Evolutionary conservation across 2,329 filamentous ascomycete species (phyloP), one percentile per base, ranked within the genome.

Genomic region (Pseudogymnoascus destructans): DNA sequence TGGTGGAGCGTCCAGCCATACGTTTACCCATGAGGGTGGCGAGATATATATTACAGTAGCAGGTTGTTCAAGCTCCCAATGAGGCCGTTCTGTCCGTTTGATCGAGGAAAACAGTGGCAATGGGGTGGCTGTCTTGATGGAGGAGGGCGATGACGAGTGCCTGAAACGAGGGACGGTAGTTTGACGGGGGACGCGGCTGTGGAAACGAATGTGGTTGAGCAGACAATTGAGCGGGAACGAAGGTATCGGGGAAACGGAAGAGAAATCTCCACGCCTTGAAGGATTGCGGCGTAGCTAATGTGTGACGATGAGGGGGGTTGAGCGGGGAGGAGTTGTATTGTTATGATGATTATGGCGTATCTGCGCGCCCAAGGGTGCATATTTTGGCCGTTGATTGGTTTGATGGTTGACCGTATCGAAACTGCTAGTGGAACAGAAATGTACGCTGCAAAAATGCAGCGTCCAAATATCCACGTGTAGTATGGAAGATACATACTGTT

Each of bases 21-120:
- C 46, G 46, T 52, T 52, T 52, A 52, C 25, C 46, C 46, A 52
- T 52, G 46, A 52, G 46, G 46, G 46, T 52, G 46, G 46, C 46
- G 46, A 30, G 13, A 32, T 30, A 5, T 30, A 52, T 52, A 30
- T 52, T 52, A 30, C 32, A 19, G 25, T 52, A 10, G 25, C n/a
- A 19, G 46, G 25, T 30, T 30, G 46, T 30, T 52, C 25, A 52
- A 52, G 15, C 46, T 32, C 4, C 46, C 9, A 52, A 32, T 17
- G 46, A 17, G 6, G 15, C 46, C 13, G 25, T 52, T 10, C 25
- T 30, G 25, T 30, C 25, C 32, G n/a, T 52, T 32, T 52, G 25
- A 52, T 52, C 46, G 25, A 52, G 25, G n/a, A 15, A 52, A 52
- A 52, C 23, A 8, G 25, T 15, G 25, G 9, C 25, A 52, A 52